Evolutionary conservation across 495 filamentous ascomycete genomes (phyloP).

Genomic region (Neurospora sp.): DNA sequence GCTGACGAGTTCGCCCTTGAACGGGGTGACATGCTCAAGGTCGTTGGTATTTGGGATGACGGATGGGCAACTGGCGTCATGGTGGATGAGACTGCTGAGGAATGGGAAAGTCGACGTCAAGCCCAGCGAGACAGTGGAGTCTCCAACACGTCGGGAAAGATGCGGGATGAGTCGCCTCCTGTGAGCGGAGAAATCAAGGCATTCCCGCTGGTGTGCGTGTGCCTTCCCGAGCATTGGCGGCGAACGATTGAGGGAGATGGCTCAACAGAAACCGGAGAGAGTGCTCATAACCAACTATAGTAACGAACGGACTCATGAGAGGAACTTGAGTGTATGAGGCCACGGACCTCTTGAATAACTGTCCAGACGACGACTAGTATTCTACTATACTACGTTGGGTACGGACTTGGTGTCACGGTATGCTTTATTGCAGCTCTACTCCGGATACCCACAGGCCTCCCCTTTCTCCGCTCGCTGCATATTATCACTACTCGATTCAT

Average conservation of each 20-base stretch:
- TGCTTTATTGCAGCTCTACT: slow-evolving; percentile 7
- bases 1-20: slow-evolving; percentile 90
- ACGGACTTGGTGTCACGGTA: slow-evolving; percentile 26
- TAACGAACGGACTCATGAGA: slow-evolving; percentile 18
- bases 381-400: slow-evolving; percentile 29
- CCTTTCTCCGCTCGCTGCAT: not conserved
- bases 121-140: slow-evolving; percentile 87
- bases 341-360: slow-evolving; percentile 19
- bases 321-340: slow-evolving; percentile 15
- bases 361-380: slow-evolving; percentile 19
- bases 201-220: slow-evolving; percentile 96
- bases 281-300: slow-evolving; percentile 22
- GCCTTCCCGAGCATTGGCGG: slow-evolving; percentile 92
- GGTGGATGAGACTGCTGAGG: slow-evolving; percentile 73
- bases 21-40: slow-evolving; percentile 95
- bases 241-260: slow-evolving; percentile 90
- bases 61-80: slow-evolving; percentile 95
- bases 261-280: slow-evolving; percentile 46
- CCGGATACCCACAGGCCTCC: slow-evolving; percentile 1
- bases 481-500: not conserved
- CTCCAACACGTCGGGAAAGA: slow-evolving; percentile 64
- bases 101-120: slow-evolving; percentile 69
- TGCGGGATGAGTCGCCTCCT: slow-evolving; percentile 51
- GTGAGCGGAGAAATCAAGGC: slow-evolving; percentile 86
- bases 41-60: slow-evolving; percentile 99